These are phyloP conservation scores for Pseudopyrenochaeta lycopersici DNA, from an alignment of 2,329 filamentous ascomycete species.

Conservation along the genomic window DNA sequence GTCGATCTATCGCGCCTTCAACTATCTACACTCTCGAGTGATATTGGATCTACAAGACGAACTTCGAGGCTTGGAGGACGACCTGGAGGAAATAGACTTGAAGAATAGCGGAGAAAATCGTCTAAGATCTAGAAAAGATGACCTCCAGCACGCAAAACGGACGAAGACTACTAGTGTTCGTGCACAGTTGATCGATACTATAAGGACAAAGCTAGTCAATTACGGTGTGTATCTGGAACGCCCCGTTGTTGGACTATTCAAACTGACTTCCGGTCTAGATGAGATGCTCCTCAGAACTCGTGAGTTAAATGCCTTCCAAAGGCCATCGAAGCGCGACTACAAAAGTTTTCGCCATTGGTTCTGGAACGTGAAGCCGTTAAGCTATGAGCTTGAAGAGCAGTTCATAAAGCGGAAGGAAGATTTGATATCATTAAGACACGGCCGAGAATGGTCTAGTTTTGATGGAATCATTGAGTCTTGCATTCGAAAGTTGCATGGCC, in stretches of 20 bases:
- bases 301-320: slow-evolving; percentile 43
- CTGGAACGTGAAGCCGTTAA: slow-evolving; percentile 33
- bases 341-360: slow-evolving; percentile 43
- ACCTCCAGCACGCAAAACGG: slow-evolving; percentile 15
- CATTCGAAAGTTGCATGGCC: no score
- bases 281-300: slow-evolving; percentile 44
- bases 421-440: slow-evolving; percentile 42
- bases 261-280: slow-evolving; percentile 35
- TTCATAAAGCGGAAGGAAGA: slow-evolving; percentile 51
- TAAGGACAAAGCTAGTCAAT: no score
- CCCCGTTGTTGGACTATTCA: no score
- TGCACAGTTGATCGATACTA: no score
- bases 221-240: no score
- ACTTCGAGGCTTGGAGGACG: slow-evolving; percentile 34
- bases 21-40: slow-evolving; percentile 45
- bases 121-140: slow-evolving; percentile 16
- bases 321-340: slow-evolving; percentile 45
- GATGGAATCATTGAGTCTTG: slow-evolving; percentile 45
- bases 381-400: slow-evolving; percentile 22
- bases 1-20: slow-evolving; percentile 46
- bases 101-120: slow-evolving; percentile 6
- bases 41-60: slow-evolving; percentile 47
- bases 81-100: slow-evolving; percentile 13
- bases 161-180: not conserved
- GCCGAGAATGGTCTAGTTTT: slow-evolving; percentile 48